phyloP scores from a whole-genome alignment of 352 stramenopile genomes.

The Phytophthora boehmeriae region DNA sequence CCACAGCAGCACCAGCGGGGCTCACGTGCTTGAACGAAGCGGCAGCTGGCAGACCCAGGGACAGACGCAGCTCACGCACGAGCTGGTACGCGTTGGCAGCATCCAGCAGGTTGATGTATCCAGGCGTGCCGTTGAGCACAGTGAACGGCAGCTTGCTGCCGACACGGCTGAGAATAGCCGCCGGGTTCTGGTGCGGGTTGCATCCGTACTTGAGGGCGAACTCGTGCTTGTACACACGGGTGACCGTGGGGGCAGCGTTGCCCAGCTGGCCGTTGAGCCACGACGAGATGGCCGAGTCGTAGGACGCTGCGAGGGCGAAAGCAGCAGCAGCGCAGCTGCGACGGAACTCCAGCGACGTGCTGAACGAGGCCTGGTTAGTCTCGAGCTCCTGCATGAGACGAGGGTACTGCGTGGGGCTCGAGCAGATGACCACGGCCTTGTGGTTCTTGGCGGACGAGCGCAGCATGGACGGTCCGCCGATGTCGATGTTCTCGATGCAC shows the following conservation, averaged over 20 bases:
- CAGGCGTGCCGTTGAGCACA: slow-evolving; percentile 93
- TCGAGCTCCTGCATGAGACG: slow-evolving; percentile 93
- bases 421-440: slow-evolving; percentile 98
- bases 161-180: slow-evolving; percentile 75
- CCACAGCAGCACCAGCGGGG: slow-evolving; percentile 96
- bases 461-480: slow-evolving; percentile 99
- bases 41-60: slow-evolving; percentile 93
- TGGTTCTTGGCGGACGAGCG: slow-evolving; percentile 99
- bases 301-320: slow-evolving; percentile 88
- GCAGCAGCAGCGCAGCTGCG: slow-evolving; percentile 82
- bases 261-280: slow-evolving; percentile 96
- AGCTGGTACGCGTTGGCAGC: slow-evolving; percentile 99
- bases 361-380: slow-evolving; percentile 85
- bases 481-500: slow-evolving; percentile 99
- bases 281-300: slow-evolving; percentile 97
- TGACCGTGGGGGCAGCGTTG: slow-evolving; percentile 70
- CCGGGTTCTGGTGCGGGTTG: slow-evolving; percentile 99
- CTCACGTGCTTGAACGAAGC: slow-evolving; percentile 99
- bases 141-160: slow-evolving; percentile 85
- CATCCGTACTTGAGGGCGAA: slow-evolving; percentile 95
- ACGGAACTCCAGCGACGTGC: slow-evolving; percentile 91
- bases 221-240: slow-evolving; percentile 96
- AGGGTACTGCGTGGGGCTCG: slow-evolving; percentile 95
- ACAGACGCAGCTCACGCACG: slow-evolving; percentile 95
- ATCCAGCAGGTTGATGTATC: slow-evolving; percentile 99